Evolutionary conservation across 768 basidiomycete genomes (phyloP), one percentile per base, ranked within the genome.

Genomic region (Nidula microcarpa): DNA sequence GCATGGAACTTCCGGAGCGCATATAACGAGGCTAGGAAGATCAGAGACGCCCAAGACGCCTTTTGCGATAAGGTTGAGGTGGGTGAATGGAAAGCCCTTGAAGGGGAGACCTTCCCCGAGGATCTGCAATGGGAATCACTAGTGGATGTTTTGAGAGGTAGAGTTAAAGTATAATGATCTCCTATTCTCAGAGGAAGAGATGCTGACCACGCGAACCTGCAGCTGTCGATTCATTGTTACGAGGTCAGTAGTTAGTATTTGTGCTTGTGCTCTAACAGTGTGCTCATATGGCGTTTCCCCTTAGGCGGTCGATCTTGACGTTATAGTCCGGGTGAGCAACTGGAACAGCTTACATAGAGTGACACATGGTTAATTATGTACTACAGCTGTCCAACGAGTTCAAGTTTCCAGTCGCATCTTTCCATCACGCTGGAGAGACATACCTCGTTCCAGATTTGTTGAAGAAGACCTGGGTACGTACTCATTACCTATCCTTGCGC

Each of bases 351-450:
- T 18, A 52, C 46, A 33, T 16, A 43, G 13, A 33, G 35, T n/a
- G 18, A 7, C 18, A 39, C 11, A 30, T 50, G 9, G 33, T 17
- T 9, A 32, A 33, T 13, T 33, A 4, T 17, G 3, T 33, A 1
- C 13, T 2, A 30, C 52, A 89, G 77, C 73, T 92, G 3, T 82
- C 88, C 8, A 89, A 92, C 66, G 90, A 93, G 57, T 93, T 91
- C 73, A 72, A 89, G 55, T 89, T 89, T 68, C 80, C 85, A 0
- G 72, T 91, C 36, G 81, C 88, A 0, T 85, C 86, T 0, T 82
- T 90, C 68, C 89, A 91, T 59, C 89, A 91, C 58, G 89, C 90
- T 1, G 83, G 84, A 41, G 88, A 91, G 59, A 81, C 89, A 0
- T 92, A 87, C 58, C 83, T 93, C 39, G 88, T 91, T n/a, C 86